Evolutionary conservation across 2,329 filamentous ascomycete genomes (phyloP), one percentile per base, ranked within the genome.

Genomic region (Colletotrichum euphorbiae): DNA sequence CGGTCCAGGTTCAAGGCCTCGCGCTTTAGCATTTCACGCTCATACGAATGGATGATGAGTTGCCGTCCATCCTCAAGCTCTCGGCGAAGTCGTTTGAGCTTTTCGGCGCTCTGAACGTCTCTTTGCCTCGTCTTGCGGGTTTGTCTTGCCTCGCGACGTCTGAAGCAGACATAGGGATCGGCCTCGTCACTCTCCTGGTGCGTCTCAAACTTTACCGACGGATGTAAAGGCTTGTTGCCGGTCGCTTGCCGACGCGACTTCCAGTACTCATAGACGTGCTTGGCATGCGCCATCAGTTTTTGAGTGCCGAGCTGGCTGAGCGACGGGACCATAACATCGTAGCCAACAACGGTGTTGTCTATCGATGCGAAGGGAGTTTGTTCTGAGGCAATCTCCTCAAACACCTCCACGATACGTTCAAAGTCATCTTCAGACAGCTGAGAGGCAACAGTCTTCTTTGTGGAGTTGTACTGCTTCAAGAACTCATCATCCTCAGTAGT

Each of bases 141-240:
- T 78, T 97, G 93, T 66, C 96, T 91, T 52, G 97, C 93, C 80
- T 99, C 96, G 71, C 96, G 92, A 73, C 96, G 90, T 77, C 96
- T 90, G 87, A 99, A 99, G 81, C 96, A 99, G 75, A 99, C 94
- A 81, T 97, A 99, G 55, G 96, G 96, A 80, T 99, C 96, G 74
- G 93, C 89, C 77, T 99, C 96, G 79, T 99, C 96, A 69, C 91
- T 97, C 72, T 98, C 95, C 77, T 93, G 92, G 71, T 96, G 93
- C 52, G 91, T 97, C 82, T 99, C 96, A 72, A 97, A 96, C 82
- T 98, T 98, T 77, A 98, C 88, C 21, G 84, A 85, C 7, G 93
- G 89, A 75, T 94, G 91, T 69, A 98, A 82, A 6, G 90, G 82
- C 73, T 87, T 90, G 77, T 95, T 96, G 72, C 87, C 88, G 67